Evolutionary conservation across 176 grass and related monocot species (phyloP).

Genomic region (barley (Hordeum vulgare)): MorexV3_pseudomolecules_assembly NC_058521.1:494816328-494816827

Average conservation of each 20-base stretch:
- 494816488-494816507: not conserved
- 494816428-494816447: not conserved
- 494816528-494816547: slow-evolving; percentile 11
- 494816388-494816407: not conserved
- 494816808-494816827: slow-evolving; percentile 22
- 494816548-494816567: not conserved
- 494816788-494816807: not conserved
- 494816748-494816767: slow-evolving; percentile 42
- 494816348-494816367: not conserved
- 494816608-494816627: not conserved
- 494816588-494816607: not conserved
- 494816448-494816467: not conserved
- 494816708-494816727: slow-evolving; percentile 48
- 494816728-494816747: slow-evolving; percentile 59
- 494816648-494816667: slow-evolving; percentile 9
- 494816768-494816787: slow-evolving; percentile 51
- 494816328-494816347: not conserved
- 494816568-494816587: slow-evolving; percentile 4
- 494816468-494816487: not conserved
- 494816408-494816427: not conserved
- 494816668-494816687: slow-evolving; percentile 8
- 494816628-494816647: not conserved
- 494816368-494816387: not conserved
- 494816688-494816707: slow-evolving; percentile 38
- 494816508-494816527: not conserved